These are phyloP conservation scores for Bremia lactucae DNA, from an alignment of 352 stramenopile genomes.

Conservation along the genomic window DNA sequence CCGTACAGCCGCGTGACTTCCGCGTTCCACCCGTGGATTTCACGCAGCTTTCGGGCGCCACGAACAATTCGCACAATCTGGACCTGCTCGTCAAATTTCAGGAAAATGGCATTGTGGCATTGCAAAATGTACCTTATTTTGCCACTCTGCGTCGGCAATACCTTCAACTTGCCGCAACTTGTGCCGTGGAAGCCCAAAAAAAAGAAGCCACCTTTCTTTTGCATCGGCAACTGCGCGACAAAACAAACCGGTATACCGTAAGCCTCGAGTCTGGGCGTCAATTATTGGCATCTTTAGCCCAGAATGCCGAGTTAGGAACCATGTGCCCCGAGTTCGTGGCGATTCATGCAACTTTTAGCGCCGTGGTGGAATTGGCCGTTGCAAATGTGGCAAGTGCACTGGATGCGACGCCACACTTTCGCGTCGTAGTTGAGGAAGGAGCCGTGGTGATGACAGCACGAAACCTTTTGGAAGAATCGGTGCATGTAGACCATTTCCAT, in stretches of 20 bases:
- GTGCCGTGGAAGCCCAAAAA: constrained; percentile 35
- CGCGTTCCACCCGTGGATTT: constrained; percentile 50
- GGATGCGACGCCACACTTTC: constrained; percentile 42
- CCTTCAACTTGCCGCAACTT: constrained; percentile 43
- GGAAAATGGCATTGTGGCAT: constrained; percentile 55
- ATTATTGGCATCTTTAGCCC: constrained; percentile 19
- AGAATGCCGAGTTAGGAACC: constrained; percentile 29
- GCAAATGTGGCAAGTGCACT: constrained; percentile 43
- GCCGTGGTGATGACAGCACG: constrained; percentile 33
- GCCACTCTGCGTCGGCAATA: constrained; percentile 36
- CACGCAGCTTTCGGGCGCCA: constrained; percentile 23
- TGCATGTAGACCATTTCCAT: constrained; percentile 78
- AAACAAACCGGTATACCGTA: constrained; percentile 65
- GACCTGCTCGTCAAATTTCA: constrained; percentile 45
- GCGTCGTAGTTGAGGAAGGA: constrained; percentile 26
- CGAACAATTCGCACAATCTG: constrained; percentile 21
- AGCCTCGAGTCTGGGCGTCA: constrained; percentile 46
- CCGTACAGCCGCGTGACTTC: constrained; percentile 29
- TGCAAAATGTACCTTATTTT: constrained; percentile 66
- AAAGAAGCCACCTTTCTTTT: constrained; percentile 55
- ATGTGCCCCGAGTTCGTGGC: constrained; percentile 47
- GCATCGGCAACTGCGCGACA: constrained; percentile 52
- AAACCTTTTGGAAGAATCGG: constrained; percentile 49
- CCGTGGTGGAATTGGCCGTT: constrained; percentile 40
- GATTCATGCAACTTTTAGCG: constrained; percentile 46